These are phyloP conservation scores for Hymenoscyphus scutula DNA, from an alignment of 2,329 filamentous ascomycete genomes.

Conservation along the genomic window DNA sequence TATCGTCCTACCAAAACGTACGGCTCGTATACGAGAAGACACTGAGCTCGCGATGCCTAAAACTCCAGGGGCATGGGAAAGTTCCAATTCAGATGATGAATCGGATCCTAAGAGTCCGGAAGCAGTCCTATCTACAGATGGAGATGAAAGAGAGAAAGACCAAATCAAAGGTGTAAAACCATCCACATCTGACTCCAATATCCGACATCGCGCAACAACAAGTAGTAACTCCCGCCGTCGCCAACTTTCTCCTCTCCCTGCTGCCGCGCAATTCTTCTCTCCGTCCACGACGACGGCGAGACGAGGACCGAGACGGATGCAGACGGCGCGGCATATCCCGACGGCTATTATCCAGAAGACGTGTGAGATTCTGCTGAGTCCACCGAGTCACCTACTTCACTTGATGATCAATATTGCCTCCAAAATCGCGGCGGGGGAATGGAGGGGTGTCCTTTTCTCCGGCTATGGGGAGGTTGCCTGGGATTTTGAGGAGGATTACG, in stretches of 20 bases:
- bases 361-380: constrained; percentile 71
- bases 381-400: constrained; percentile 74
- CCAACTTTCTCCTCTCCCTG: constrained; percentile 65
- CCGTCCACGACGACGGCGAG: constrained; percentile 40
- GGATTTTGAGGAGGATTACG: constrained; percentile 48
- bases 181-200: constrained; percentile 30
- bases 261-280: constrained; percentile 63
- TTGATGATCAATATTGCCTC: constrained; percentile 81
- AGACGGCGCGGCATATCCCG: constrained; percentile 52
- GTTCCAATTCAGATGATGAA: constrained; percentile 11
- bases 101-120: constrained; percentile 16
- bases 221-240: constrained; percentile 51
- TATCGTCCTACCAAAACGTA: constrained; percentile 38
- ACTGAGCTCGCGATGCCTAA: constrained; percentile 37
- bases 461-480: constrained; percentile 58
- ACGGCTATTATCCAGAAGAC: constrained; percentile 73
- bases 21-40: constrained; percentile 32
- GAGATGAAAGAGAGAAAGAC: constrained; percentile 44
- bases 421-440: constrained; percentile 64
- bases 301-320: constrained; percentile 41
- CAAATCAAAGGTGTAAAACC: constrained; percentile 35
- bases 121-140: constrained; percentile 38
- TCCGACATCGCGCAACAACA: constrained; percentile 55
- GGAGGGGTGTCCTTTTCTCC: constrained; percentile 55
- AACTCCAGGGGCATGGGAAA: constrained; percentile 29